phyloP scores from a whole-genome alignment of 495 filamentous ascomycete genomes.

The Aspergillus diversus region DNA sequence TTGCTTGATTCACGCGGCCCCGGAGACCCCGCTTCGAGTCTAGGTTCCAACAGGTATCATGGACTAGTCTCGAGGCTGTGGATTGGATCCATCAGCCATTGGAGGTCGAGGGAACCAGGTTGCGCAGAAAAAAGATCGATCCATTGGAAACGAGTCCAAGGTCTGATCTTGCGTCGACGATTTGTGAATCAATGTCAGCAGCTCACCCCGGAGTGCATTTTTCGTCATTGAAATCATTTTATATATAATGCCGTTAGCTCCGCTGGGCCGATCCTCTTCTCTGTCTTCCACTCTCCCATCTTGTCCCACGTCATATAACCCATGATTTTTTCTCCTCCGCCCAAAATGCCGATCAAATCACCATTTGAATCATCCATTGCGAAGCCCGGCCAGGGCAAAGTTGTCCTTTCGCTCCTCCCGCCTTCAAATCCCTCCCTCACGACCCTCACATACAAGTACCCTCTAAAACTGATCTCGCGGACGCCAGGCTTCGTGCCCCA shows the following conservation, averaged over 20 bases:
- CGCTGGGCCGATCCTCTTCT: slow-evolving; percentile 2
- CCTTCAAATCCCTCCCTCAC: slow-evolving; percentile 72
- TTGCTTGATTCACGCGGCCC: slow-evolving; percentile 13
- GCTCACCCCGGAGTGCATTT: neutral
- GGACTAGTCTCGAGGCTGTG: neutral
- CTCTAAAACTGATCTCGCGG: slow-evolving; percentile 86
- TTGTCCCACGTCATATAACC: neutral
- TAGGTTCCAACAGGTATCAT: neutral
- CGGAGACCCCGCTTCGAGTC: slow-evolving; percentile 25
- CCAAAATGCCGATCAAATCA: slow-evolving; percentile 48
- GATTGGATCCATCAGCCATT: neutral
- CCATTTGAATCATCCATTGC: slow-evolving; percentile 74
- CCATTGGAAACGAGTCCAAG: neutral
- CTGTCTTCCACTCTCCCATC: neutral
- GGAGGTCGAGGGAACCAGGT: slow-evolving; percentile 1
- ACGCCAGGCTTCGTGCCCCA: slow-evolving; percentile 48
- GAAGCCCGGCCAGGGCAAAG: slow-evolving; percentile 73
- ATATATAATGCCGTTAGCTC: slow-evolving; percentile 5
- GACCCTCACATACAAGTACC: slow-evolving; percentile 85
- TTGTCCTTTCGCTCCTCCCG: slow-evolving; percentile 73
- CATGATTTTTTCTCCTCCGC: neutral
- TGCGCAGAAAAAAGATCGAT: neutral
- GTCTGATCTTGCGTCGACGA: neutral
- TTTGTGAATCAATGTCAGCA: neutral
- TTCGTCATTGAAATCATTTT: neutral